Conservation (phyloP, 2,329 filamentous ascomycete genomes). For the Hymenoscyphus scutula region DNA sequence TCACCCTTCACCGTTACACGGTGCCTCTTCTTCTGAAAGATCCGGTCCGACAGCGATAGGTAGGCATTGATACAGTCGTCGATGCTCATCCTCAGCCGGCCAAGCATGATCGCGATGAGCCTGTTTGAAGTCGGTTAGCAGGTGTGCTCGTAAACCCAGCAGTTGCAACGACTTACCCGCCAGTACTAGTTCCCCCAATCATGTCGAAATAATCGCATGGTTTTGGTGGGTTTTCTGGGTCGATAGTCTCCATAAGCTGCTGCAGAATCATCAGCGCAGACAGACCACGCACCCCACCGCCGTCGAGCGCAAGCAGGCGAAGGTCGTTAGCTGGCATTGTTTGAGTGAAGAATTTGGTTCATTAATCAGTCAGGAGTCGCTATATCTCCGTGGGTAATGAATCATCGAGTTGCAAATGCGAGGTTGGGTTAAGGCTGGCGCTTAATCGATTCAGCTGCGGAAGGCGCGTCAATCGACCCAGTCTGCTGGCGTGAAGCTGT, state of each 20-base stretch:
- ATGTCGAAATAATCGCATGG: slow-evolving; percentile 37
- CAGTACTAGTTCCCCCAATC: slow-evolving; percentile 35
- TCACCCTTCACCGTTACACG: slow-evolving; percentile 15
- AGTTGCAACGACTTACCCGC: not conserved
- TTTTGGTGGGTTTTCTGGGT: slow-evolving; percentile 28
- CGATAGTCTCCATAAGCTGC: slow-evolving; percentile 35
- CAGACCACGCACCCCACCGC: slow-evolving; percentile 39
- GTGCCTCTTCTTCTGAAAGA: slow-evolving; percentile 36
- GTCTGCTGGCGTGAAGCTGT: no score
- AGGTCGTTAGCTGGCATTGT: not conserved
- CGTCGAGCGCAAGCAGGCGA: slow-evolving; percentile 27
- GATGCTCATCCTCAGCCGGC: slow-evolving; percentile 44
- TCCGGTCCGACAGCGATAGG: slow-evolving; percentile 36
- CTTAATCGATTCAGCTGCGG: no score
- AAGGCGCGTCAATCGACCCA: no score
- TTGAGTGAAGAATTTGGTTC: no score
- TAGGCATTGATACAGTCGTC: slow-evolving; percentile 44
- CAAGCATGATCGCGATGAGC: slow-evolving; percentile 47
- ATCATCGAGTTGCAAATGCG: no score
- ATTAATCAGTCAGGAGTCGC: no score
- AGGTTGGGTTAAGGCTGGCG: no score
- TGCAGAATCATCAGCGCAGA: slow-evolving; percentile 37
- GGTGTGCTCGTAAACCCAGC: not conserved
- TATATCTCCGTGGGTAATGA: no score
- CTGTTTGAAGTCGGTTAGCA: not conserved